Conservation (phyloP, 352 stramenopile species). For the Peronospora destructor region DNA sequence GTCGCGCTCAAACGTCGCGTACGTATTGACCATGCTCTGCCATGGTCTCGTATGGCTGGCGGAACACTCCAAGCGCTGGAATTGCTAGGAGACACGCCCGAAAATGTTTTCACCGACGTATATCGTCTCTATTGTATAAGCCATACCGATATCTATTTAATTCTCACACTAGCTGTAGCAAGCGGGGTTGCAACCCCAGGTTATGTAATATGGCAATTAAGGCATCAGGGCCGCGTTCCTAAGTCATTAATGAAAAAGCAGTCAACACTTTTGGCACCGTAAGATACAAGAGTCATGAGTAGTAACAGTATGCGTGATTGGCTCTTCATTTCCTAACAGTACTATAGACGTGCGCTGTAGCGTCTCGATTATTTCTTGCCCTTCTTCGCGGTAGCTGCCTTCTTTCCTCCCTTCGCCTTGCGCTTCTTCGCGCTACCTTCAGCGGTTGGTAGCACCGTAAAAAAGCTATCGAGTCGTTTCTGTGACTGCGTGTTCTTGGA, state of each 20-base stretch:
- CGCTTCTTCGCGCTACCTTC: conserved; percentile 45
- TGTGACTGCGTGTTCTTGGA: conserved; percentile 92
- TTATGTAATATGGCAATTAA: conserved; percentile 18
- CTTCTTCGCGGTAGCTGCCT: conserved; percentile 35
- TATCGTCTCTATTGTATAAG: conserved; percentile 19
- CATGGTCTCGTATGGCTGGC: conserved; percentile 77
- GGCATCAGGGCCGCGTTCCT: neutral
- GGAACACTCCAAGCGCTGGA: conserved; percentile 61
- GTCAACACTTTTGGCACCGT: neutral
- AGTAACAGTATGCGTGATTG: no score
- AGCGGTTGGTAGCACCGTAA: conserved; percentile 73
- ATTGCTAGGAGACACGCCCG: conserved; percentile 15
- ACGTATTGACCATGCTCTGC: conserved; percentile 71
- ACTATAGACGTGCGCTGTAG: conserved; percentile 7
- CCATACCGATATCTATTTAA: conserved; percentile 34
- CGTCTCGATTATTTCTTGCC: conserved; percentile 49
- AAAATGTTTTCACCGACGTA: conserved; percentile 6
- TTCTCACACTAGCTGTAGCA: conserved; percentile 15
- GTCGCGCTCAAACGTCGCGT: conserved; percentile 63
- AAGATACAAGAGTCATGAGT: neutral
- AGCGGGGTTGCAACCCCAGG: conserved; percentile 18
- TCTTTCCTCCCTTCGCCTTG: conserved; percentile 44
- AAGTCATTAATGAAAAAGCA: neutral
- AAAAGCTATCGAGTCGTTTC: conserved; percentile 96
- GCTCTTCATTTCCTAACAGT: conserved; percentile 11